These are phyloP conservation scores for Xylaria sp. DNA, from an alignment of 2,329 filamentous ascomycete genomes.

Conservation along the genomic window DNA sequence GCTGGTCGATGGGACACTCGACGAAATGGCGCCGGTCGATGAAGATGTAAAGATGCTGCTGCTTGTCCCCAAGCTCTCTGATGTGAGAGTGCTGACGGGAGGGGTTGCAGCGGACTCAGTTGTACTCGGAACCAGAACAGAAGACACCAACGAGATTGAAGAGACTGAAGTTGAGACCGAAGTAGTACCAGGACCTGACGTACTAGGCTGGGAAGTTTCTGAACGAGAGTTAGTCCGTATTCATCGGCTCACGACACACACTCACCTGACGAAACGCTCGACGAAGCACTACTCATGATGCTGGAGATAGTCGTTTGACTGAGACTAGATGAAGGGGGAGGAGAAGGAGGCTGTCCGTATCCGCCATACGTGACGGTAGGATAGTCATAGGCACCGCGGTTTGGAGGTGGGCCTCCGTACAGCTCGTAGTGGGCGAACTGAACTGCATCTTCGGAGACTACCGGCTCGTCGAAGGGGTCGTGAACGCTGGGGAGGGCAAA, in stretches of 20 bases:
- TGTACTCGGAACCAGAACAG: not conserved
- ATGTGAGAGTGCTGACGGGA: conserved; percentile 6
- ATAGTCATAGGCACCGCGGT: conserved; percentile 26
- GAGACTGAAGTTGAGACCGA: not conserved
- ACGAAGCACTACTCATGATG: not conserved
- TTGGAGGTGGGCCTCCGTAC: conserved; percentile 20
- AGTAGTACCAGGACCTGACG: not conserved
- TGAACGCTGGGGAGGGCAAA: conserved; percentile 13
- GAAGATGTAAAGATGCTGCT: conserved; percentile 1
- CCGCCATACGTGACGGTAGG: conserved; percentile 27
- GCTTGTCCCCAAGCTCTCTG: conserved; percentile 9
- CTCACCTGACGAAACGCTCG: conserved; percentile 4
- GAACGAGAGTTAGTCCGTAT: not conserved
- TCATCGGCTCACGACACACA: not conserved
- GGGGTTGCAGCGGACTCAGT: not conserved
- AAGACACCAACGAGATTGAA: not conserved
- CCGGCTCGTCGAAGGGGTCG: conserved; percentile 6
- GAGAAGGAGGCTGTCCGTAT: conserved; percentile 27
- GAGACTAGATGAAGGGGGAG: conserved; percentile 10
- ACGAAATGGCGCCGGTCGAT: conserved; percentile 4
- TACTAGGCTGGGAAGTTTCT: conserved; percentile 5
- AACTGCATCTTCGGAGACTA: conserved; percentile 6
- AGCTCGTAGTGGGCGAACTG: conserved; percentile 20
- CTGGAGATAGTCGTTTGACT: conserved; percentile 9
- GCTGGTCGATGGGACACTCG: conserved; percentile 8